These are phyloP conservation scores for Vitis rupestris DNA, from an alignment of 164 flowering plant species.

Conservation along the genomic window DNA sequence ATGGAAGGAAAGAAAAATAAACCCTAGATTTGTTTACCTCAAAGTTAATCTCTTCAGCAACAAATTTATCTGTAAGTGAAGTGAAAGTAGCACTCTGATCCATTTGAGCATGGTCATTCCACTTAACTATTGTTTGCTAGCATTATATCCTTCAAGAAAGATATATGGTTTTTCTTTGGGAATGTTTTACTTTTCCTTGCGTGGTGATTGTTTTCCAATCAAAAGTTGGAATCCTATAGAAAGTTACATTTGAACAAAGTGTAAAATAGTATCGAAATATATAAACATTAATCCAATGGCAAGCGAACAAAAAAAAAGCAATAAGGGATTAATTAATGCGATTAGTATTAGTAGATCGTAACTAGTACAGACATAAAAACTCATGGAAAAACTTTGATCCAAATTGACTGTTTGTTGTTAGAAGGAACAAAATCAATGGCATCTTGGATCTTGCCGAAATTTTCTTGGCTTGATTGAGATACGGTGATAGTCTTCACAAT, in stretches of 20 bases:
- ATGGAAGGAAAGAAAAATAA: no score
- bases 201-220: background rate
- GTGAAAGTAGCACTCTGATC: conserved; percentile 22
- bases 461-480: conserved; percentile 22
- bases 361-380: conserved; percentile 16
- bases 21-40: conserved; percentile 16
- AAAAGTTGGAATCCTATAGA: no score
- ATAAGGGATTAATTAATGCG: background rate
- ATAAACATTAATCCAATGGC: background rate
- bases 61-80: conserved; percentile 4
- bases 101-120: background rate
- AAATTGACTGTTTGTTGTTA: conserved; percentile 24
- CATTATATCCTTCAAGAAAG: conserved; percentile 27
- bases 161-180: conserved; percentile 19
- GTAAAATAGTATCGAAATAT: no score
- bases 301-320: background rate
- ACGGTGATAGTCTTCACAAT: conserved; percentile 19
- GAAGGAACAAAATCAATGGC: conserved; percentile 37
- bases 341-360: background rate
- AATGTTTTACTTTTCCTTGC: conserved; percentile 34
- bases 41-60: conserved; percentile 20
- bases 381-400: conserved; percentile 22
- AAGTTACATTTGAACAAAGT: no score
- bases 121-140: conserved; percentile 7
- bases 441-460: conserved; percentile 24